Base-by-base conservation (phyloP, 345 rosid species). In the Fremontodendron californicum region DNA sequence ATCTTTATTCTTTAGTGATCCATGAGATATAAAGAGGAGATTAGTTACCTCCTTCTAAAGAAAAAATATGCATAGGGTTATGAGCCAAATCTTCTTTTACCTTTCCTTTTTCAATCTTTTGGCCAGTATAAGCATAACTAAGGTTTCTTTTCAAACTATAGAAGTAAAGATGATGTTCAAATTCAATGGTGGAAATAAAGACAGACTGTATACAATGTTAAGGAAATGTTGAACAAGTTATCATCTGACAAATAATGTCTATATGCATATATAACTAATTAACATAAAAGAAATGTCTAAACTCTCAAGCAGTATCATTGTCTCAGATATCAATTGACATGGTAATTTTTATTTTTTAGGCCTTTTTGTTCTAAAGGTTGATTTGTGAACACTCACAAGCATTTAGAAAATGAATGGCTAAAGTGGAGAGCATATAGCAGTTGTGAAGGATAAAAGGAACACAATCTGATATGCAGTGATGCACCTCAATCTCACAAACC, bases 71-170 rank as follows among this genome's bases (percentile, higher is more conserved):
- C 71, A 23, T 67, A 16, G 39, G 21, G 21, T 48, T 70, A 16
- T 69, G 73, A 69, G 73, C 40, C 39, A 69, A 8, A 27, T 69
- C 39, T 46, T 46, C 57, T 45, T 45, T 68, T 43, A 25, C 73
- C n/a, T 68, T 45, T 27, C 18, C 4, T 5, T 69, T 46, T 70
- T 70, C 40, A 70, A 27, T 46, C 74, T 46, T 70, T 70, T 58
- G 40, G 74, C 40, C 12, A 46, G 39, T 5, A 29, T 7, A 70
- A 46, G 12, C 6, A 46, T 42, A 13, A 43, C 11, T 5, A 46
- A 1, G 37, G 73, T 27, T 69, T 6, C 55, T 27, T 27, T 43
- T 25, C 54, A 67, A 46, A 1, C 15, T 46, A 70, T 39, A 27
- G 2, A 70, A 46, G 23, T 25, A 69, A 8, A 45, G 11, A 42